Percentiles rank a stretch among this genome's conserved stretches.
Evolutionary conservation across 1,284 basidiomycete genomes (phyloP).

Genomic region (Mycosarcoma mackinlayi): DNA sequence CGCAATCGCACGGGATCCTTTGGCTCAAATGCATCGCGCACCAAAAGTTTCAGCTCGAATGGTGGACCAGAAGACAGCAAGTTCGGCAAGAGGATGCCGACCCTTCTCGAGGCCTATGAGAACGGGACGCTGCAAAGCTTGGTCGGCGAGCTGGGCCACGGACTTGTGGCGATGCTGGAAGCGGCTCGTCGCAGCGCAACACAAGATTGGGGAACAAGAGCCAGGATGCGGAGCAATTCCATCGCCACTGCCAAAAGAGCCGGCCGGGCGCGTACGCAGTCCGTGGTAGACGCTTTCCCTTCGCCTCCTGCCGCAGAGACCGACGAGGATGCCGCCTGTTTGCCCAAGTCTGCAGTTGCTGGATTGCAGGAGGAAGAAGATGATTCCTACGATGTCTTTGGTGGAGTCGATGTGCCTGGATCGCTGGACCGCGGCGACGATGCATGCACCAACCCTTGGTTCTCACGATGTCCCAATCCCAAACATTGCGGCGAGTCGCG

Average conservation of each 20-base stretch:
- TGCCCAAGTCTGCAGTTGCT: neutral
- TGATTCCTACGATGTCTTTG: slow-evolving; percentile 33
- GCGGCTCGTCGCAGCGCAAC: slow-evolving; percentile 60
- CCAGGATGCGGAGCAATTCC: slow-evolving; percentile 28
- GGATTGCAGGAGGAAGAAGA: slow-evolving; percentile 14
- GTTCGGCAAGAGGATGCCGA: slow-evolving; percentile 37
- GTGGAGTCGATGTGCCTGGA: slow-evolving; percentile 39
- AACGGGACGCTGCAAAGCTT: slow-evolving; percentile 56
- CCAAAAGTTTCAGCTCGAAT: slow-evolving; percentile 40
- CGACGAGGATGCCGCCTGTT: neutral
- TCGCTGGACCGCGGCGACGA: slow-evolving; percentile 58
- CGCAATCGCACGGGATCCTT: slow-evolving; percentile 24
- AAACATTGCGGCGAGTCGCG: slow-evolving; percentile 37
- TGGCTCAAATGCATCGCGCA: slow-evolving; percentile 35
- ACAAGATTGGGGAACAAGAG: slow-evolving; percentile 54
- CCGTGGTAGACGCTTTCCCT: slow-evolving; percentile 16
- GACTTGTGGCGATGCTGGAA: slow-evolving; percentile 49
- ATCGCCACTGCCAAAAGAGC: slow-evolving; percentile 6
- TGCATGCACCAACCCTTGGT: slow-evolving; percentile 55
- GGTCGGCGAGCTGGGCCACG: slow-evolving; percentile 44
- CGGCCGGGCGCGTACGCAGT: slow-evolving; percentile 14
- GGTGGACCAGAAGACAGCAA: slow-evolving; percentile 40
- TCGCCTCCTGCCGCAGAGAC: neutral
- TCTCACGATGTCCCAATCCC: slow-evolving; percentile 58
- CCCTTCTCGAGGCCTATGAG: slow-evolving; percentile 60